Evolutionary conservation across 805 yeast genomes (phyloP).

Genomic region (Candida fluviatilis): DNA sequence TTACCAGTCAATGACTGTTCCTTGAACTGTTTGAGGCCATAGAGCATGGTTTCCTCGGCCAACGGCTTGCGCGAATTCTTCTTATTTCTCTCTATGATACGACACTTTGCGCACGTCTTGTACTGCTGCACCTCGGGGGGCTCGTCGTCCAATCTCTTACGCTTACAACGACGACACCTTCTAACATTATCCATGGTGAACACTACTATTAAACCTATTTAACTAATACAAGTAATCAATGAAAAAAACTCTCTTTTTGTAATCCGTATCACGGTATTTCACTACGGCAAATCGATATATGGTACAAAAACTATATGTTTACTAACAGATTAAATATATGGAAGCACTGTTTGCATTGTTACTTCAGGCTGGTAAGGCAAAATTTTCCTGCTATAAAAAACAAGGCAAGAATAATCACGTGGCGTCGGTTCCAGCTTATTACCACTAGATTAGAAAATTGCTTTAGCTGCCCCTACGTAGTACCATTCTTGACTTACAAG

Average conservation of each 20-base stretch:
- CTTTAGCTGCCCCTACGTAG: too few species aligned
- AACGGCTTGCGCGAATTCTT: conserved; percentile 42
- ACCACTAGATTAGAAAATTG: neutral
- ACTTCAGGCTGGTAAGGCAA: too few species aligned
- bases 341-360: too few species aligned
- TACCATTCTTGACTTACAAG: too few species aligned
- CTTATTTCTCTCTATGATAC: conserved; percentile 48
- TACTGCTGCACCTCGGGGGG: conserved; percentile 53
- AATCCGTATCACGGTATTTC: too few species aligned
- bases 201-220: neutral
- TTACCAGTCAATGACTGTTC: conserved; percentile 32
- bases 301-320: too few species aligned
- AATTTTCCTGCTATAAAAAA: neutral
- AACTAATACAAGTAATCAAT: too few species aligned
- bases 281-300: too few species aligned
- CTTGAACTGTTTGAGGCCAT: conserved; percentile 42
- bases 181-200: conserved; percentile 16
- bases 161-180: conserved; percentile 54
- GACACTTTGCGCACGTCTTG: conserved; percentile 56
- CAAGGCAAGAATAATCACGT: neutral
- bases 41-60: conserved; percentile 44
- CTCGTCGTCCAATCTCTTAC: conserved; percentile 52
- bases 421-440: neutral
- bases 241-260: too few species aligned
- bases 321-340: too few species aligned